Evolutionary conservation across 108 stramenopile species (phyloP), one percentile per base, ranked within the genome.

Genomic region (Nannochloropsis oceanica): DNA sequence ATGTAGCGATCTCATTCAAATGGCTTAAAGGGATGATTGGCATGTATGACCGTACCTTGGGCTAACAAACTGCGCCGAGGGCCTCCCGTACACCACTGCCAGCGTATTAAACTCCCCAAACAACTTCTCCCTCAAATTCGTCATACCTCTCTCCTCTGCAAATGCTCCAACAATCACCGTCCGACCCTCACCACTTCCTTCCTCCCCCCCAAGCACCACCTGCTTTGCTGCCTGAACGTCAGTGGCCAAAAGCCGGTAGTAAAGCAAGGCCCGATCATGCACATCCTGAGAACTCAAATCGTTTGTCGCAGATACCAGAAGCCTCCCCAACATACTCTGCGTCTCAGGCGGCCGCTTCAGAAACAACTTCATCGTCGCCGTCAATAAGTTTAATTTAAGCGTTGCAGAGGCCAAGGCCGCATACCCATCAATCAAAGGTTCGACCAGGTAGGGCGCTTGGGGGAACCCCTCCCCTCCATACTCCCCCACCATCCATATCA

Each of bases 371-470:
- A 96, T 92, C 13, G 96, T 93, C 43, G 95, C 94, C 24, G 93
- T 94, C 59, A 99, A 90, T 46, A 99, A 91, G 25, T 95, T 93
- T 88, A 95, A 92, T 88, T 97, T 96, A 34, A 99, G 93, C 25
- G 88, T 80, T 13, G 50, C 86, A 22, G 89, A 89, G 11, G 87
- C 12, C 25, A 89, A 87, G 24, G 87, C 89, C 25, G 87, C 90
- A 81, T 89, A 90, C 24, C 46, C 85, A 25, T 86, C 91, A 20
- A 93, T 87, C 27, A 93, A 89, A 81, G 93, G 94, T 89, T 99
- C 99, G 79, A 99, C 87, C n/a, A 95, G 91, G 91, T 99, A 99
- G 1, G 99, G 99, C 5, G 98, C 97, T 81, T 97, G 96, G 25
- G 89, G 84, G 42, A 98, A 91, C 0, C n/a, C n/a, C 27, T 94